Conservation (phyloP, 495 filamentous ascomycete genomes). For the Lichina pygmaea region DNA sequence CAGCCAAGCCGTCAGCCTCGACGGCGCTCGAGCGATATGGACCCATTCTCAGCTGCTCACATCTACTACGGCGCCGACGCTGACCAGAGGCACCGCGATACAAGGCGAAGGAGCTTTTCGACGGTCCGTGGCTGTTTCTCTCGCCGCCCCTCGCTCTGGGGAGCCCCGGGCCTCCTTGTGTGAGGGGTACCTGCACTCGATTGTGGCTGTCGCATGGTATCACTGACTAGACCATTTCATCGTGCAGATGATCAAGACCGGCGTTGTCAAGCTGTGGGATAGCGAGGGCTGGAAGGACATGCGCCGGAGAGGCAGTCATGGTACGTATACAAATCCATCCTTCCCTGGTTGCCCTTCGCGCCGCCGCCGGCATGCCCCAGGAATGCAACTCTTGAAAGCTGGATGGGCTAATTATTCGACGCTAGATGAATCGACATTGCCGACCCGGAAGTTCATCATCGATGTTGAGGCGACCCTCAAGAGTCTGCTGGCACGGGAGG, state of each 20-base stretch:
- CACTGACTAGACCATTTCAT: too few relatives aligned
- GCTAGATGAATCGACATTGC: slow-evolving; percentile 21
- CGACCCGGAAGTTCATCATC: slow-evolving; percentile 44
- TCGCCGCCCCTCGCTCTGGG: too few relatives aligned
- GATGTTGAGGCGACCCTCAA: slow-evolving; percentile 51
- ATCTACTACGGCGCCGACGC: slow-evolving; percentile 18
- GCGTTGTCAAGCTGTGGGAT: not conserved
- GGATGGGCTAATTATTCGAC: not conserved
- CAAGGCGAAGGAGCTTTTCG: slow-evolving; percentile 17
- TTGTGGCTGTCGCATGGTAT: too few relatives aligned
- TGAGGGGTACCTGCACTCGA: too few relatives aligned
- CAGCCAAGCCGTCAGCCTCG: not conserved
- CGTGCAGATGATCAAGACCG: not conserved
- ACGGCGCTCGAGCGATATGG: slow-evolving; percentile 2
- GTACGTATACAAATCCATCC: slow-evolving; percentile 10
- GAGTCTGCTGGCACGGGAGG: slow-evolving; percentile 49
- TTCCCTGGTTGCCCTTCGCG: slow-evolving; percentile 1
- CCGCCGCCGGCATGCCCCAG: not conserved
- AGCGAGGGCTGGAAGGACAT: not conserved
- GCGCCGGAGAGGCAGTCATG: slow-evolving; percentile 12
- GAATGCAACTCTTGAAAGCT: not conserved
- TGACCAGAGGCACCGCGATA: slow-evolving; percentile 9
- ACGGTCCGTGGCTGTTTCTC: slow-evolving; percentile 9
- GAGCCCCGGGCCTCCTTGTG: too few relatives aligned
- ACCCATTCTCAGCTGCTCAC: slow-evolving; percentile 17